Conservation (phyloP, 441 rosid species). For the Flueggea neowawraea region DNA sequence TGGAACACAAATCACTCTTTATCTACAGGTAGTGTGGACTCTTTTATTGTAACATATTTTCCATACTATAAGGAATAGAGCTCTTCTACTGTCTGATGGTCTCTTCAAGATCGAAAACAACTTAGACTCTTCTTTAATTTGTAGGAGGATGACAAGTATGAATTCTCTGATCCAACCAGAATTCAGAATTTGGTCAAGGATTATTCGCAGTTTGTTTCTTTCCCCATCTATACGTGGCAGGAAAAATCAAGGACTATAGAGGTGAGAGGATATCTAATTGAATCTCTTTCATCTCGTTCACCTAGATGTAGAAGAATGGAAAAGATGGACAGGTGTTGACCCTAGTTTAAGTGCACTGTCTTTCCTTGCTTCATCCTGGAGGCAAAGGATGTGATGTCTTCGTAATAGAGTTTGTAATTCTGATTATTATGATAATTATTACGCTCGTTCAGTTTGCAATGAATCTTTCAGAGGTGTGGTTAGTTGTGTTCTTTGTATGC, state of each 20-base stretch:
- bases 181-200: slow-evolving; percentile 90
- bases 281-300: neutral
- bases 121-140: slow-evolving; percentile 7
- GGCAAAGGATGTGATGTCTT: too few relatives aligned
- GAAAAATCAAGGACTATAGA: slow-evolving; percentile 92
- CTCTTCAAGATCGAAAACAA: neutral
- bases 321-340: neutral
- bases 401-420: too few relatives aligned
- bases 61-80: neutral
- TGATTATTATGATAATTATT: neutral
- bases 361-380: too few relatives aligned
- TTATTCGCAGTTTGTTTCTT: slow-evolving; percentile 96
- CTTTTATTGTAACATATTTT: too few relatives aligned
- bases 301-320: neutral
- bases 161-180: slow-evolving; percentile 71
- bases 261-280: slow-evolving; percentile 36
- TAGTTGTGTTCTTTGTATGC: neutral
- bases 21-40: slow-evolving; percentile 54
- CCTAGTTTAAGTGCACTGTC: too few relatives aligned
- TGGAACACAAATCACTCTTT: slow-evolving; percentile 92
- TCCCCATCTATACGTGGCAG: slow-evolving; percentile 96
- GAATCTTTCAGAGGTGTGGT: neutral
- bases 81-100: slow-evolving; percentile 2
- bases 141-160: slow-evolving; percentile 93
- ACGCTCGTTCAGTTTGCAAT: neutral